Percentiles rank a stretch among this genome's conserved stretches.
Evolutionary conservation across 371 early-diverging fungal genomes (phyloP).

Genomic region (Neoconidiobolus thromboides): DNA sequence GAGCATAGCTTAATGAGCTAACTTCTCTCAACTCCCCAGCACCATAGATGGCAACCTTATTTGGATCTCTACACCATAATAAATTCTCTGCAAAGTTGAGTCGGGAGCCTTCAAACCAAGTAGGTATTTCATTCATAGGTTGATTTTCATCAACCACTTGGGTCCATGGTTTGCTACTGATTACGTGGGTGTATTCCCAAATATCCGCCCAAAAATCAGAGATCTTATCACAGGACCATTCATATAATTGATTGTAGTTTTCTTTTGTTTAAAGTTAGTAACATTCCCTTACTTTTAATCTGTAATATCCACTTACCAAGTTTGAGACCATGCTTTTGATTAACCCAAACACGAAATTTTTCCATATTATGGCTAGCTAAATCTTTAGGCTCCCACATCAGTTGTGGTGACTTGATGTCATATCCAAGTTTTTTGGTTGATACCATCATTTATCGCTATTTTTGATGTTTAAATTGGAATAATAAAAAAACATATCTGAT

Average conservation of each 20-base stretch:
- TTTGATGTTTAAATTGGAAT: too few species aligned
- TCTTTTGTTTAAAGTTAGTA: conserved; percentile 11
- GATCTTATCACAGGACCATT: conserved; percentile 59
- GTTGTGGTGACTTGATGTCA: not conserved
- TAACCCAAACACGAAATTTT: conserved; percentile 40
- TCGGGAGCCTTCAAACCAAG: conserved; percentile 71
- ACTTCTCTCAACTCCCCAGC: conserved; percentile 22
- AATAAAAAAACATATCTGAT: too few species aligned
- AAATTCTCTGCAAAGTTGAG: conserved; percentile 89
- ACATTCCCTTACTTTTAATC: not conserved
- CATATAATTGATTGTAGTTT: conserved; percentile 48
- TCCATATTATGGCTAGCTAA: conserved; percentile 34
- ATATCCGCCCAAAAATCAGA: conserved; percentile 73
- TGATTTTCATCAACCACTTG: conserved; percentile 38
- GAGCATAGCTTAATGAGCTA: conserved; percentile 39
- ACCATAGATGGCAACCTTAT: conserved; percentile 52
- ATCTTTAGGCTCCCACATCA: conserved; percentile 33
- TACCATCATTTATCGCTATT: too few species aligned
- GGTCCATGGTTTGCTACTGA: conserved; percentile 24
- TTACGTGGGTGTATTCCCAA: conserved; percentile 64
- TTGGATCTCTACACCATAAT: conserved; percentile 35
- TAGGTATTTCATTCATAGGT: conserved; percentile 67
- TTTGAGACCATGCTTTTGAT: conserved; percentile 27
- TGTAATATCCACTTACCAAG: conserved; percentile 18
- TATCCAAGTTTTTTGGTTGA: too few species aligned